Evolutionary conservation across 176 grass and related monocot species (phyloP).

Genomic region (Aegilops bicornis): DNA sequence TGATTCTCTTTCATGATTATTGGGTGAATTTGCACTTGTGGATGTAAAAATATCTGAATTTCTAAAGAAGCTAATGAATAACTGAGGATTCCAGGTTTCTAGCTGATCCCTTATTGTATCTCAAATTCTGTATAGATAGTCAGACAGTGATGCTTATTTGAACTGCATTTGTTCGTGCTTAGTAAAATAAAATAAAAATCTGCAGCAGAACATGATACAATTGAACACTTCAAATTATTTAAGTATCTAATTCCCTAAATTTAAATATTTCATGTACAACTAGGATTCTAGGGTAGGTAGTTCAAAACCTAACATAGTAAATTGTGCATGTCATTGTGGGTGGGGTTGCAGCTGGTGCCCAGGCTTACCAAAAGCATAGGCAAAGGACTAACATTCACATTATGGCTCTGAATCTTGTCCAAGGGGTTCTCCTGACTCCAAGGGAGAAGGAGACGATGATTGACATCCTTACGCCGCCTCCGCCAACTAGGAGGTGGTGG

Average conservation of each 20-base stretch:
- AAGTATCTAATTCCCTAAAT: background rate
- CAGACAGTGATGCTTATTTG: background rate
- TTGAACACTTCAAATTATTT: background rate
- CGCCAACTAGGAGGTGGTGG: slow-evolving; percentile 1
- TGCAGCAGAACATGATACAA: background rate
- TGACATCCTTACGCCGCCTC: slow-evolving; percentile 67
- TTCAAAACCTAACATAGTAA: background rate
- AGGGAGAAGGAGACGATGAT: slow-evolving; percentile 86
- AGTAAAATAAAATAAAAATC: background rate
- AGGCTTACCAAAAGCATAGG: slow-evolving; percentile 80
- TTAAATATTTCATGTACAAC: background rate
- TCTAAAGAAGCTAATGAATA: background rate
- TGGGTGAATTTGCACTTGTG: background rate
- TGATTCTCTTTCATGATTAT: background rate
- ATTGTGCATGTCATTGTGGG: slow-evolving; percentile 34
- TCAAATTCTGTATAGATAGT: background rate
- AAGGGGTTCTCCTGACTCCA: slow-evolving; percentile 68
- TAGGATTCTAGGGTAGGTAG: background rate
- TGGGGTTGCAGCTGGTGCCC: slow-evolving; percentile 56
- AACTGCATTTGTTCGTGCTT: background rate
- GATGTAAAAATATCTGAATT: background rate
- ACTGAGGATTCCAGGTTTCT: background rate
- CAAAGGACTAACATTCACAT: slow-evolving; percentile 82
- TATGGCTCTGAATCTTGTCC: slow-evolving; percentile 78
- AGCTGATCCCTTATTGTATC: background rate